Evolutionary conservation across 176 grass and related monocot genomes (phyloP).

Genomic region (Poa pratensis): DNA sequence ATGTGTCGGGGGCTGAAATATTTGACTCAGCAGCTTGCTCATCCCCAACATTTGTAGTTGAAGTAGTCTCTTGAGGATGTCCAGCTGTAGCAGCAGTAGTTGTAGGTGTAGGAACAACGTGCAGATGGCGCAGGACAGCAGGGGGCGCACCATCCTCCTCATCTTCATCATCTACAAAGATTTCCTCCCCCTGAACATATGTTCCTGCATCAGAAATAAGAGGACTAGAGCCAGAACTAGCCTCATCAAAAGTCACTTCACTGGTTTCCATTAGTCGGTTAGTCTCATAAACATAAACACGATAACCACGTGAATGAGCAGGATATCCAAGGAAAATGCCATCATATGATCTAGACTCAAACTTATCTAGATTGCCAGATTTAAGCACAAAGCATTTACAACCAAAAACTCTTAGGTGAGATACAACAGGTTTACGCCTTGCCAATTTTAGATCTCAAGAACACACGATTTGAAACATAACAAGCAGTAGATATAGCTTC

Average conservation of each 20-base stretch:
- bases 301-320: background rate
- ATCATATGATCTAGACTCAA: constrained; percentile 6
- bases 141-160: background rate
- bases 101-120: background rate
- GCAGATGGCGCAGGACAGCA: background rate
- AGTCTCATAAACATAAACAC: background rate
- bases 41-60: background rate
- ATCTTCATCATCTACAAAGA: background rate
- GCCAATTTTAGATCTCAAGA: too few relatives aligned
- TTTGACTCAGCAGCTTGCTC: background rate
- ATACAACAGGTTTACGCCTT: background rate
- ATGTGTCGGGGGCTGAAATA: background rate
- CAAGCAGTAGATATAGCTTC: too few relatives aligned
- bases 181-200: background rate
- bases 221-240: constrained; percentile 7
- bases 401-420: constrained; percentile 21
- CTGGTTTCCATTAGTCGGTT: background rate
- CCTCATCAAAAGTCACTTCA: background rate
- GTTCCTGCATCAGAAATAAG: background rate
- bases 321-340: background rate
- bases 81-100: background rate
- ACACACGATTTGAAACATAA: too few relatives aligned
- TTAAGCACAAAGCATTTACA: constrained; percentile 13
- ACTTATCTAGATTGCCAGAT: background rate
- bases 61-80: background rate